phyloP scores from a whole-genome alignment of 768 basidiomycete genomes.

The Hypsizygus marmoreus region DNA sequence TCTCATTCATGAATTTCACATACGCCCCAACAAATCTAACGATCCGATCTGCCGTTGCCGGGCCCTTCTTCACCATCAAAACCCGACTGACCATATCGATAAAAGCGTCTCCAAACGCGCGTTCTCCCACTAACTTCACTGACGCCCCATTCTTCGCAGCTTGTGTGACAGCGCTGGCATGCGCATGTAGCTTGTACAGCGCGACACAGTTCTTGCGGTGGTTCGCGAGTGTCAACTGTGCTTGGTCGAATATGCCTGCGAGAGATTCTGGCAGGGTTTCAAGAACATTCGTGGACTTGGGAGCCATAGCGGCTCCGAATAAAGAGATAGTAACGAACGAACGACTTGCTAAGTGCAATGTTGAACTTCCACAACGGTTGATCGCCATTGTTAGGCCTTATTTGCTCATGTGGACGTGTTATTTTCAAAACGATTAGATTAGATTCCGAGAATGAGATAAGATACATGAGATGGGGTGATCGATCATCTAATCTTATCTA shows the following conservation, averaged over 20 bases:
- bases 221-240: constrained; percentile 76
- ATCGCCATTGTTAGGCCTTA: constrained; percentile 10
- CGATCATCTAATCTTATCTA: no score
- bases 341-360: constrained; percentile 7
- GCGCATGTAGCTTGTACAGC: constrained; percentile 78
- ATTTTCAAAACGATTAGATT: no score
- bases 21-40: constrained; percentile 88
- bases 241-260: constrained; percentile 69
- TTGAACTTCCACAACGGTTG: constrained; percentile 13
- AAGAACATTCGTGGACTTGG: constrained; percentile 22
- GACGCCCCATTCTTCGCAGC: constrained; percentile 45
- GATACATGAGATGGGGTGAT: no score
- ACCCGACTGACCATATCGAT: constrained; percentile 73
- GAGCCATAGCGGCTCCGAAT: constrained; percentile 21
- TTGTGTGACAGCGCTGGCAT: constrained; percentile 58
- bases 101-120: constrained; percentile 75
- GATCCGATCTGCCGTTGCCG: constrained; percentile 74
- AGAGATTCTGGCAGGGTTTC: constrained; percentile 37
- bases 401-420: constrained; percentile 23
- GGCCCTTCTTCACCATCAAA: constrained; percentile 85
- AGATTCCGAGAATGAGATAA: no score
- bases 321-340: neutral
- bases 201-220: constrained; percentile 93
- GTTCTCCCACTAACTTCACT: constrained; percentile 71
- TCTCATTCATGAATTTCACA: constrained; percentile 78